A percentile compares a stretch with the other conserved stretches of the same genome.
Conservation (phyloP, 2,329 filamentous ascomycete genomes). For the Pseudopyrenochaeta lycopersici region DNA sequence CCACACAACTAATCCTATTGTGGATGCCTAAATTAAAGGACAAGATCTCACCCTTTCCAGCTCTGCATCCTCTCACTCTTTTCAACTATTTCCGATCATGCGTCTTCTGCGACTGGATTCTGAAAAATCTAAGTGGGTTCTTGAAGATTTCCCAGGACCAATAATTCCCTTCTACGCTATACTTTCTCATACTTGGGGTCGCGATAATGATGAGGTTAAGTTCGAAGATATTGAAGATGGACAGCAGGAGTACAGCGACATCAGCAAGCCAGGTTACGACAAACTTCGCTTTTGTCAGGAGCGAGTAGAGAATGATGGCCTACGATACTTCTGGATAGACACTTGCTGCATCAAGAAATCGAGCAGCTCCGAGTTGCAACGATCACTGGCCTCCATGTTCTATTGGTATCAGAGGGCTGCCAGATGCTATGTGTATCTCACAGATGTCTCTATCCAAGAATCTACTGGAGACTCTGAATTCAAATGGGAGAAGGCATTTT, state of each 20-base stretch:
- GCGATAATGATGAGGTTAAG: constrained; percentile 1
- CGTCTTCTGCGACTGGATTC: too few species aligned
- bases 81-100: too few species aligned
- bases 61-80: too few species aligned
- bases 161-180: background rate
- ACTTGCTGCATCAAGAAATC: constrained; percentile 6
- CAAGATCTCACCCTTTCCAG: too few species aligned
- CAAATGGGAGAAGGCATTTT: background rate
- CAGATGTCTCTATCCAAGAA: background rate
- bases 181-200: constrained; percentile 2
- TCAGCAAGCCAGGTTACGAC: background rate
- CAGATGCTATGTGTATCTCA: constrained; percentile 5
- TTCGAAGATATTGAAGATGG: background rate
- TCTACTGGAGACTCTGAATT: background rate
- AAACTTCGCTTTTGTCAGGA: constrained; percentile 1
- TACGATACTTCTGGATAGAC: constrained; percentile 2
- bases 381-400: constrained; percentile 5
- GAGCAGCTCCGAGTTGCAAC: background rate
- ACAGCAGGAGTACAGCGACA: background rate
- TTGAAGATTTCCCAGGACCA: too few species aligned
- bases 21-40: too few species aligned
- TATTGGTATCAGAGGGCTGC: constrained; percentile 4
- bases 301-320: background rate
- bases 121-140: too few species aligned
- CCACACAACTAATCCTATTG: too few species aligned